Evolutionary conservation across 257 asterid species (phyloP).

Genomic region (Ajuga chamaepitys): DNA sequence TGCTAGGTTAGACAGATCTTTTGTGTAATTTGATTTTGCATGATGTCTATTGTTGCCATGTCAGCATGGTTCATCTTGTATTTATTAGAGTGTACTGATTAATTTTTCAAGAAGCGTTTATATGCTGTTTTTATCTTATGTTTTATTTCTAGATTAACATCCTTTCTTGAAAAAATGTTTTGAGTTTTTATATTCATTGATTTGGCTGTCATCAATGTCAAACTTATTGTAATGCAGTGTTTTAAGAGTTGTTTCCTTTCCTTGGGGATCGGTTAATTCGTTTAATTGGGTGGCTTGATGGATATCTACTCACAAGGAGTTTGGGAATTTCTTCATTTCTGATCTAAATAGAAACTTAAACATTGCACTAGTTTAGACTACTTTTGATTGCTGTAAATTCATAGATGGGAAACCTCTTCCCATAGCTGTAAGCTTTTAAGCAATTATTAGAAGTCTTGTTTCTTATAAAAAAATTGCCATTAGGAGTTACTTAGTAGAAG

Average conservation of each 20-base stretch:
- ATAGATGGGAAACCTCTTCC: too few species aligned
- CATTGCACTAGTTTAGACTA: too few species aligned
- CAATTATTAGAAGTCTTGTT: too few species aligned
- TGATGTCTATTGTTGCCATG: not conserved
- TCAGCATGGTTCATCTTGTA: not conserved
- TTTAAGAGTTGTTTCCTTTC: not conserved
- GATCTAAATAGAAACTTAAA: too few species aligned
- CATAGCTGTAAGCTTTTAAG: too few species aligned
- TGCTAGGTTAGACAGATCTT: not conserved
- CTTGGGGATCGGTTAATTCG: not conserved
- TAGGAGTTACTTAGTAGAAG: not conserved
- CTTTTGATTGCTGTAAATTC: too few species aligned
- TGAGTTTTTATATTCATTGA: not conserved
- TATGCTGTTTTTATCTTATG: not conserved
- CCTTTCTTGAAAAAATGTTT: not conserved
- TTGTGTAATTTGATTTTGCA: not conserved
- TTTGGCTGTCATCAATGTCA: not conserved
- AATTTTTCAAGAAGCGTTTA: not conserved
- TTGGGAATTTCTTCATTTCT: too few species aligned
- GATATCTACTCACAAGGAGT: too few species aligned
- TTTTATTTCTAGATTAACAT: not conserved
- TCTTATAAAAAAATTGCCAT: too few species aligned
- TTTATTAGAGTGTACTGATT: not conserved
- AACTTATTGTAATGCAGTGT: not conserved
- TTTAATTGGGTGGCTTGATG: not conserved